Percentiles rank a stretch among this genome's conserved stretches.
Conservation (phyloP, 164 flowering plant genomes). For the Taxillus chinensis region DNA sequence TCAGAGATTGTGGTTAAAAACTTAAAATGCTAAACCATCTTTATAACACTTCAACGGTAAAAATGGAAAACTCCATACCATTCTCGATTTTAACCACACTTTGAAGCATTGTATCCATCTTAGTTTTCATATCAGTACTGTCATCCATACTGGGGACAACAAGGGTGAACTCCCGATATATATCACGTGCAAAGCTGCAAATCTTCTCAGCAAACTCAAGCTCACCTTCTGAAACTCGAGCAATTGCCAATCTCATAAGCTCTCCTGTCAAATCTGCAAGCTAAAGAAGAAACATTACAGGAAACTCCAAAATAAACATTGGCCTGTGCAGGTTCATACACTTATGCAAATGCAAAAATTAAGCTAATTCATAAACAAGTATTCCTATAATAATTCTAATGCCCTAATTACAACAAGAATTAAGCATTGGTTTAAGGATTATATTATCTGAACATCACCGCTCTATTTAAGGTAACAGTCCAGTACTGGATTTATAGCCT, state of each 20-base stretch:
- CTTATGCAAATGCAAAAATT: neutral
- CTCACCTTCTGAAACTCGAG: constrained; percentile 88
- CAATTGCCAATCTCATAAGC: constrained; percentile 88
- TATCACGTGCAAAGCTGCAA: constrained; percentile 73
- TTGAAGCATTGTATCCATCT: constrained; percentile 96
- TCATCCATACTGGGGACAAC: constrained; percentile 78
- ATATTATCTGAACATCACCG: too few species aligned
- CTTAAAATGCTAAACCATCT: neutral
- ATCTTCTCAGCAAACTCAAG: constrained; percentile 69
- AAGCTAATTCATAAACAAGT: too few species aligned
- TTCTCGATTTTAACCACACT: constrained; percentile 90
- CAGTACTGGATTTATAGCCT: too few species aligned
- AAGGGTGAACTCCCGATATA: constrained; percentile 71
- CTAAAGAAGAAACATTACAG: constrained; percentile 26
- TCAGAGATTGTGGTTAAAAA: too few species aligned
- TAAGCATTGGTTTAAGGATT: too few species aligned
- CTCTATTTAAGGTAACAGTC: too few species aligned
- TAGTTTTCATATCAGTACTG: constrained; percentile 63
- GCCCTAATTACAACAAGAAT: too few species aligned
- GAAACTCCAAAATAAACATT: neutral
- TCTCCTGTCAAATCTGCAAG: constrained; percentile 93
- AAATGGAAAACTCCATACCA: constrained; percentile 29
- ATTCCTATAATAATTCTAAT: too few species aligned
- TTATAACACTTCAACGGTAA: neutral
- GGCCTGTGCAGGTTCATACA: neutral